These are phyloP conservation scores for Auriscalpium orientale DNA, from an alignment of 768 basidiomycete genomes.

Conservation along the genomic window DNA sequence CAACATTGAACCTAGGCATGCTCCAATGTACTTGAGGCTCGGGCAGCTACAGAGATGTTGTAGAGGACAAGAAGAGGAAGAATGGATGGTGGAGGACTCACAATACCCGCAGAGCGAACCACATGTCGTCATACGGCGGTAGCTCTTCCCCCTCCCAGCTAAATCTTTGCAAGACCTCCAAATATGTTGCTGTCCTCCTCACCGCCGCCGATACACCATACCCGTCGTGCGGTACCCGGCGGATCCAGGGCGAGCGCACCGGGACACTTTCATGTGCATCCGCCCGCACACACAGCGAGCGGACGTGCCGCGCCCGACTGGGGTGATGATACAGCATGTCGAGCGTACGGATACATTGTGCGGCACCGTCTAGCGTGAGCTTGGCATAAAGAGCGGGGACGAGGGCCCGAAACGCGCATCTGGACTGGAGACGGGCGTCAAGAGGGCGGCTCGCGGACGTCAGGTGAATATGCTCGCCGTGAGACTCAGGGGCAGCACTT, in stretches of 20 bases:
- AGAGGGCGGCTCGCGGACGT: neutral
- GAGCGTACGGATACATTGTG: constrained; percentile 59
- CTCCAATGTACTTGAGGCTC: constrained; percentile 52
- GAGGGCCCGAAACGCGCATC: constrained; percentile 40
- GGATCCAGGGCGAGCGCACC: constrained; percentile 12
- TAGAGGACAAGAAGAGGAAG: neutral
- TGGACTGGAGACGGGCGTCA: constrained; percentile 35
- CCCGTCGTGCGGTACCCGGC: constrained; percentile 25
- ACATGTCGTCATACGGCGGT: constrained; percentile 66
- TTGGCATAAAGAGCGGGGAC: constrained; percentile 53
- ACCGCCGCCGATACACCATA: constrained; percentile 44
- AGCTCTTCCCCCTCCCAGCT: constrained; percentile 63
- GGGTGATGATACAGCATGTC: constrained; percentile 50
- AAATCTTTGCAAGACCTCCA: constrained; percentile 63
- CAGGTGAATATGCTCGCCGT: constrained; percentile 37
- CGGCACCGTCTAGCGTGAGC: constrained; percentile 44
- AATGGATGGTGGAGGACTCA: constrained; percentile 24
- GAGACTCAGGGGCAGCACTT: constrained; percentile 52
- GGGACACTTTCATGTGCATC: neutral
- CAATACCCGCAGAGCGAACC: constrained; percentile 66
- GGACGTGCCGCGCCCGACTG: constrained; percentile 61
- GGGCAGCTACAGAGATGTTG: constrained; percentile 44
- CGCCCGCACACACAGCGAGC: constrained; percentile 46
- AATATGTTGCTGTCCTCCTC: constrained; percentile 35
- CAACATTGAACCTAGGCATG: constrained; percentile 52